Evolutionary conservation across 2,329 filamentous ascomycete species (phyloP), one percentile per base, ranked within the genome.

Genomic region (Verticillium nonalfalfae): DNA sequence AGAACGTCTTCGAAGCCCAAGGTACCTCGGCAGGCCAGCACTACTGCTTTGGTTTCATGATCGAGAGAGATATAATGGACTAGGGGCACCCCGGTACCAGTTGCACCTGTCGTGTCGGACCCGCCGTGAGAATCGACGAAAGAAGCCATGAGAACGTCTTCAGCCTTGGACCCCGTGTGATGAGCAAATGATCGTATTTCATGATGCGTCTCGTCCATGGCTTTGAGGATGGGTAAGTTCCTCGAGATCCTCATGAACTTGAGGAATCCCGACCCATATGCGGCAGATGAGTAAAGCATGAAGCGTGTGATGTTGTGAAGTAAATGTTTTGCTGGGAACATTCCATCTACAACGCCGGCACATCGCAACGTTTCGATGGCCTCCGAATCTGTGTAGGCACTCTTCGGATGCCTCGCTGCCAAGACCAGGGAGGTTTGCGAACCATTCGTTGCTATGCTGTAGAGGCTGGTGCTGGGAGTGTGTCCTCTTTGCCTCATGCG

Each of bases 31-130:
- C 89, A 89, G 1, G 88, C 87, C n/a, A 91, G 76, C 0, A 91
- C 88, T 0, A 91, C 85, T 0, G 89, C 88, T 67, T 86, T 88
- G 1, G 88, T 88, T 59, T 88, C 85, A 68, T 90, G 87, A 66
- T 91, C 89, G 0, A 91, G 75, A 1, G 87, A 87, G 39, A 91
- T 84, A 66, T 90, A 91, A 71, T 91, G 89, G 2, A 91, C 88
- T 18, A 91, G 78, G 1, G 89, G 89, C 61, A 90, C 82, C 0
- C 87, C 87, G 0, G 85, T 87, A 39, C 84, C 84, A 1, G 85
- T 89, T 26, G 85, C 81, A 1, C 88, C 88, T 3, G 82, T 81
- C 0, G 84, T 80, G 67, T 90, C 87, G 1, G 86, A 83, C 3
- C 87, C 87, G 35, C 88, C 88, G 60, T 88, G 82, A 2, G 85